Conservation (phyloP, 2,329 filamentous ascomycete genomes). For the Pestalotiopsis sp. region DNA sequence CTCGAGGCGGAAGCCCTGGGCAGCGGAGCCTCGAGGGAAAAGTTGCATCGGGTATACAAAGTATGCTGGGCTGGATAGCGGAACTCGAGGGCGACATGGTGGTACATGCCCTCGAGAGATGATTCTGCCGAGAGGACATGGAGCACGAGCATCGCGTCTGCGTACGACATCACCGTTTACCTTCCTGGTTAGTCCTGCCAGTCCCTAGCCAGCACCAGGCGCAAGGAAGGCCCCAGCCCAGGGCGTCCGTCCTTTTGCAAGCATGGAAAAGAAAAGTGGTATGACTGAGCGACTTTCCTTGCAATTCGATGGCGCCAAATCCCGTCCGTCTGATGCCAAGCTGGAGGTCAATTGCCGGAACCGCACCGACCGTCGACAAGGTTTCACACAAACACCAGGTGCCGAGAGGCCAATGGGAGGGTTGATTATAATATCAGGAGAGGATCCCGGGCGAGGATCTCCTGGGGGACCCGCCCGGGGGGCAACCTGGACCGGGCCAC, state of each 20-base stretch:
- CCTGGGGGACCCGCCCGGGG: background rate
- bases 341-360: background rate
- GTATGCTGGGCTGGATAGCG: background rate
- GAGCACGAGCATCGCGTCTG: background rate
- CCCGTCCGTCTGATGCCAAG: background rate
- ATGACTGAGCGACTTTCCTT: background rate
- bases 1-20: background rate
- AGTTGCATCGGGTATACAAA: background rate
- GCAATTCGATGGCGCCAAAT: background rate
- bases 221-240: background rate
- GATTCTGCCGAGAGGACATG: background rate
- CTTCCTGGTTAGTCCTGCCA: background rate
- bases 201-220: background rate
- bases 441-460: constrained; percentile 1
- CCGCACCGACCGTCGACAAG: background rate
- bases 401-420: constrained; percentile 1
- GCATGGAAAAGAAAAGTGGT: constrained; percentile 3
- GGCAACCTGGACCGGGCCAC: background rate
- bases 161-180: background rate
- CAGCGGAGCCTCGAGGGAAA: background rate
- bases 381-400: constrained; percentile 1
- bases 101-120: background rate
- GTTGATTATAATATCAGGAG: constrained; percentile 4
- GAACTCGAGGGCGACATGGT: background rate
- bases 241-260: background rate